Conservation (phyloP, 495 filamentous ascomycete species). For the Hypomontagnella monticulosa region DNA sequence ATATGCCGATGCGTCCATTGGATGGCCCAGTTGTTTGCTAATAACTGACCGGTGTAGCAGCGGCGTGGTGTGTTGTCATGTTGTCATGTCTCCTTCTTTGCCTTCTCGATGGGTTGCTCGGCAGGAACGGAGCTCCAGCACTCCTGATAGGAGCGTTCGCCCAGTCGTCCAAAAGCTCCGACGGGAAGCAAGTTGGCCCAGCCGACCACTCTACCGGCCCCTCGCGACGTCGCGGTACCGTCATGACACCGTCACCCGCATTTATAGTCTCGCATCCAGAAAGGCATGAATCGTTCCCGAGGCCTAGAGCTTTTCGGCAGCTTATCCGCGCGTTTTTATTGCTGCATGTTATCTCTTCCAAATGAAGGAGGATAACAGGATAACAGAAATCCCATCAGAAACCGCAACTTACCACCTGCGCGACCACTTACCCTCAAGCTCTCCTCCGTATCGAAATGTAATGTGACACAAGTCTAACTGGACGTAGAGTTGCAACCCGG, state of each 20-base stretch:
- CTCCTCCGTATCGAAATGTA: constrained; percentile 9
- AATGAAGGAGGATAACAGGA: constrained; percentile 19
- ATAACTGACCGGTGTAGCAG: constrained; percentile 5
- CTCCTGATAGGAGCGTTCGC: constrained; percentile 6
- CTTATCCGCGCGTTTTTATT: constrained; percentile 21
- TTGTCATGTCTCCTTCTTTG: constrained; percentile 8
- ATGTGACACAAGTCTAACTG: constrained; percentile 29
- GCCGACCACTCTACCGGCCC: neutral
- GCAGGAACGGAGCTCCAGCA: constrained; percentile 3
- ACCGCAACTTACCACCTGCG: constrained; percentile 7
- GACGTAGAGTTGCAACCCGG: constrained; percentile 20
- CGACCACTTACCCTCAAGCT: constrained; percentile 1
- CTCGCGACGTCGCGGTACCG: constrained; percentile 15
- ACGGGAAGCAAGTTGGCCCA: neutral
- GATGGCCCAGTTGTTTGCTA: constrained; percentile 21
- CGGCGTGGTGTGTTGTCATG: constrained; percentile 4
- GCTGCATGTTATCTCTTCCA: constrained; percentile 16
- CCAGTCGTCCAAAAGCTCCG: constrained; percentile 7
- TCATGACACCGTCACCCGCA: constrained; percentile 29
- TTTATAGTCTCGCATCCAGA: constrained; percentile 16
- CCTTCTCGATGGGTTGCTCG: constrained; percentile 6
- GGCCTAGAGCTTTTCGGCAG: constrained; percentile 2
- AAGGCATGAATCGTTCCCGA: neutral
- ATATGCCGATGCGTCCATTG: constrained; percentile 17
- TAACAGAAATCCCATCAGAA: constrained; percentile 16